Percentiles rank a stretch among this genome's conserved stretches.
These are phyloP conservation scores for Rhizopogon vesiculosus DNA, from an alignment of 768 basidiomycete genomes.

Conservation along the genomic window DNA sequence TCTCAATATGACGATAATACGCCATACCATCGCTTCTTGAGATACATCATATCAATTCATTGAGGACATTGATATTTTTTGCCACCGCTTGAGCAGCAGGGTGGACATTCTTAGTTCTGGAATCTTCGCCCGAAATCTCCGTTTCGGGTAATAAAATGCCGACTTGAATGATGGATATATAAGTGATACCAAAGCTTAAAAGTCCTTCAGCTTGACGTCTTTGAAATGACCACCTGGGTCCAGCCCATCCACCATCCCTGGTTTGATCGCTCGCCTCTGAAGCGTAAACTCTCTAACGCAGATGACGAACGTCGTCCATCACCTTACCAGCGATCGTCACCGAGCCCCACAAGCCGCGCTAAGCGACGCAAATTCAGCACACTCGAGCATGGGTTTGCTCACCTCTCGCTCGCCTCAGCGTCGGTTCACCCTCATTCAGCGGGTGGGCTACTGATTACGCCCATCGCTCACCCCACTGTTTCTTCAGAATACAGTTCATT, in stretches of 20 bases:
- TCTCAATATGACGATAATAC: not conserved
- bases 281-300: constrained; percentile 30
- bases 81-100: too few species aligned
- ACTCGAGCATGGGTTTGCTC: constrained; percentile 55
- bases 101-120: too few species aligned
- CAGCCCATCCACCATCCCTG: constrained; percentile 39
- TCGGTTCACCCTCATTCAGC: not conserved
- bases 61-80: too few species aligned
- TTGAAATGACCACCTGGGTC: constrained; percentile 32
- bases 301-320: constrained; percentile 13
- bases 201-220: not conserved
- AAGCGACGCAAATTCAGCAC: constrained; percentile 47
- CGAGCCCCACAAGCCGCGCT: constrained; percentile 36
- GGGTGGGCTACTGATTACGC: not conserved
- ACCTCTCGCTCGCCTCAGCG: constrained; percentile 32
- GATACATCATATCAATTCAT: too few species aligned
- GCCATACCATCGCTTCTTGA: not conserved
- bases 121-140: too few species aligned
- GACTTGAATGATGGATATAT: too few species aligned
- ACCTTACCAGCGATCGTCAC: constrained; percentile 26
- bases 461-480: constrained; percentile 1
- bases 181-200: too few species aligned
- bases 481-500: constrained; percentile 4
- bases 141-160: too few species aligned
- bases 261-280: constrained; percentile 34